phyloP scores from a whole-genome alignment of 192 early-diverging fungal genomes.

The Physocladia obscura region DNA sequence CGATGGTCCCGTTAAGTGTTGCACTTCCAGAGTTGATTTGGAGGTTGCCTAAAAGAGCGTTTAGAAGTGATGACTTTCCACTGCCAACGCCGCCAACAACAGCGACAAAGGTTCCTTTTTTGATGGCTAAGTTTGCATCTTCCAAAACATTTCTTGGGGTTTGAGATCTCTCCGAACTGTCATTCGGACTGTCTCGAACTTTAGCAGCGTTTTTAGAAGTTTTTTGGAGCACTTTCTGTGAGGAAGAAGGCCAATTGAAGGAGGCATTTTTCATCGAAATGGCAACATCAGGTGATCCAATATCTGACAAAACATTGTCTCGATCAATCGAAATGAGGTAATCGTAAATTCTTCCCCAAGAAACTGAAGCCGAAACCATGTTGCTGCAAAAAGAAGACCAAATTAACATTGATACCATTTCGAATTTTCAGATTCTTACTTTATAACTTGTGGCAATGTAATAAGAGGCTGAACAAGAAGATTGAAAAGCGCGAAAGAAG shows the following conservation, averaged over 20 bases:
- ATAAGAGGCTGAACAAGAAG: constrained; percentile 36
- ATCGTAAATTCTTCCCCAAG: constrained; percentile 25
- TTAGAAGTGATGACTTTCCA: constrained; percentile 77
- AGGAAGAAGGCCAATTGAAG: constrained; percentile 6
- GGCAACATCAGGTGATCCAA: background rate
- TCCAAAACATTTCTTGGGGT: background rate
- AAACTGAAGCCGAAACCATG: constrained; percentile 1
- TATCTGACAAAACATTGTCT: background rate
- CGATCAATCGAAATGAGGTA: constrained; percentile 22
- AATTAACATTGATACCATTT: background rate
- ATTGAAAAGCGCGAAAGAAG: constrained; percentile 35
- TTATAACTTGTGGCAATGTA: constrained; percentile 18
- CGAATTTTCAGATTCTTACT: background rate
- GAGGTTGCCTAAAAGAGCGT: constrained; percentile 77
- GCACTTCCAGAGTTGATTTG: constrained; percentile 46
- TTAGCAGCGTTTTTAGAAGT: background rate
- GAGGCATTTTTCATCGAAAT: constrained; percentile 1
- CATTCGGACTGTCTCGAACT: background rate
- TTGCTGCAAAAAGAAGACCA: background rate
- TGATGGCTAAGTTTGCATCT: constrained; percentile 36
- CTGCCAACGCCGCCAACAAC: constrained; percentile 75
- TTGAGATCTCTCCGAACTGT: background rate
- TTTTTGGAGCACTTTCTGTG: background rate
- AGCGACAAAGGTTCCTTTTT: constrained; percentile 57
- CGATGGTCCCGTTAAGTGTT: constrained; percentile 26